Conservation (phyloP, 1,139 yeast genomes). For the Neolecta irregularis region DNA sequence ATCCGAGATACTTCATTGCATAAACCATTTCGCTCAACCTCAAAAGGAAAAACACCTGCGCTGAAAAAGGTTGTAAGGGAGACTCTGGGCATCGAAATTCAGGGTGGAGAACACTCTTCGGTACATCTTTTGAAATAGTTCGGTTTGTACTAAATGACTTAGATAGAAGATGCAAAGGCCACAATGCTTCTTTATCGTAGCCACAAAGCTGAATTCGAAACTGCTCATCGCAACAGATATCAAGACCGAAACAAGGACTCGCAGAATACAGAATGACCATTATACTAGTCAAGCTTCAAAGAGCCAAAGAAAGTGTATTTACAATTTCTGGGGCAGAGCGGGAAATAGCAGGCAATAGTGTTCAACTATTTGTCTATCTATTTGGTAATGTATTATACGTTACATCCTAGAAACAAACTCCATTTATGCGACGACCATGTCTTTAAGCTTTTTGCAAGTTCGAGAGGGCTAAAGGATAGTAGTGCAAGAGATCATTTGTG, state of each 20-base stretch:
- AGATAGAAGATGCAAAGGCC: slow-evolving; percentile 66
- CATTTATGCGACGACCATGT: too few species aligned
- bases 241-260: not conserved
- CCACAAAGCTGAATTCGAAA: slow-evolving; percentile 47
- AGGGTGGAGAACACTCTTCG: slow-evolving; percentile 64
- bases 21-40: slow-evolving; percentile 39
- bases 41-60: slow-evolving; percentile 57
- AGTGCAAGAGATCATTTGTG: too few species aligned
- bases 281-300: not conserved
- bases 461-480: too few species aligned
- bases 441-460: too few species aligned
- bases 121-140: slow-evolving; percentile 25
- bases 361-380: too few species aligned
- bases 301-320: not conserved
- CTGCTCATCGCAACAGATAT: not conserved
- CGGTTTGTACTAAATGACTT: not conserved
- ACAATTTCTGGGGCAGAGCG: not conserved
- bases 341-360: too few species aligned
- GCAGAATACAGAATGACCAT: too few species aligned
- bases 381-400: too few species aligned
- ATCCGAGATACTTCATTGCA: slow-evolving; percentile 65
- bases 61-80: slow-evolving; percentile 49
- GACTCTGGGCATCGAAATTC: slow-evolving; percentile 48
- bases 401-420: too few species aligned
- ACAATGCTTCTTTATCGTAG: slow-evolving; percentile 63